These are phyloP conservation scores for Carallia pectinifolia DNA, from an alignment of 345 rosid genomes.

Conservation along the genomic window DNA sequence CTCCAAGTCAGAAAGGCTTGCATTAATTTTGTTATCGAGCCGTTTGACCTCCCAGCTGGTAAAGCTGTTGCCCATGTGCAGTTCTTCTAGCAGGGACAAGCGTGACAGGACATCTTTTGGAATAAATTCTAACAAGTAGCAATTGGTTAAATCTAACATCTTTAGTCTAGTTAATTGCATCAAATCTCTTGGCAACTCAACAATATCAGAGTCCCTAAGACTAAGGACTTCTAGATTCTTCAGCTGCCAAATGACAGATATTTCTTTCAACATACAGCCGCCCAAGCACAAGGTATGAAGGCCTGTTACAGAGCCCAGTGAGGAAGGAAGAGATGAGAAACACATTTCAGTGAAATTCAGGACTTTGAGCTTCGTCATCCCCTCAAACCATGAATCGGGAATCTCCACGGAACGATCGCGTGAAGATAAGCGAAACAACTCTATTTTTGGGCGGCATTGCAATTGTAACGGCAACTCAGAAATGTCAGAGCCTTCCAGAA, in stretches of 20 bases:
- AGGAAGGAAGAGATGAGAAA: not conserved
- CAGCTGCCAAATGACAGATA: slow-evolving; percentile 8
- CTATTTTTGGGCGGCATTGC: slow-evolving; percentile 5
- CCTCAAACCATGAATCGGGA: not conserved
- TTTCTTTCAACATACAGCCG: not conserved
- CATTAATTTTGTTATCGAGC: not conserved
- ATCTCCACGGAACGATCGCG: not conserved
- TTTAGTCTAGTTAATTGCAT: slow-evolving; percentile 20
- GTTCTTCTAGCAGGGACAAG: slow-evolving; percentile 31
- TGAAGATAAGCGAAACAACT: not conserved
- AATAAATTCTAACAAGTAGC: slow-evolving; percentile 20
- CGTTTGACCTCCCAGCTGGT: slow-evolving; percentile 27
- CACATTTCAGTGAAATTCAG: not conserved
- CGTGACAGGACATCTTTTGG: slow-evolving; percentile 30
- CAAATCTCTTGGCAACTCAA: slow-evolving; percentile 20
- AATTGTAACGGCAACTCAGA: slow-evolving; percentile 3
- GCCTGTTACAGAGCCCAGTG: not conserved
- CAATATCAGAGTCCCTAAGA: slow-evolving; percentile 15
- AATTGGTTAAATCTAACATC: slow-evolving; percentile 22
- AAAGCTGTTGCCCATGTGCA: slow-evolving; percentile 21
- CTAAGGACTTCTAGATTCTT: slow-evolving; percentile 33
- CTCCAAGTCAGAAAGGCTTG: slow-evolving; percentile 23
- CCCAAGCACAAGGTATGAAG: slow-evolving; percentile 9
- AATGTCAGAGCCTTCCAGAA: too few relatives aligned
- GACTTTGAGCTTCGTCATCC: slow-evolving; percentile 8